Evolutionary conservation across 2,329 filamentous ascomycete species (phyloP).

Genomic region (Trichophyton schoenleinii): DNA sequence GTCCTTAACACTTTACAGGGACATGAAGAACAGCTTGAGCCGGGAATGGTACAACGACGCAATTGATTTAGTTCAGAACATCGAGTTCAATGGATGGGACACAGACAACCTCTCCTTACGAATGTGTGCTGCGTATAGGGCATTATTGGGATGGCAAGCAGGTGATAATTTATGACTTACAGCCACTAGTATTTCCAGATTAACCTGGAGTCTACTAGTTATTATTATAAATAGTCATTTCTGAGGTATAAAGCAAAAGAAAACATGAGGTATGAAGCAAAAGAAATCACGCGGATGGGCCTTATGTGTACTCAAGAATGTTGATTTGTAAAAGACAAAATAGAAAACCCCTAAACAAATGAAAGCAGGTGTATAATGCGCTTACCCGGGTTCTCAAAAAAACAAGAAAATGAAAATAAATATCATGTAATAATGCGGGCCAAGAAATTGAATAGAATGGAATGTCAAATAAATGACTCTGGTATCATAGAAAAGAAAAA

Average conservation of each 20-base stretch:
- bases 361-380: neutral
- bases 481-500: slow-evolving; percentile 11
- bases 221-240: neutral
- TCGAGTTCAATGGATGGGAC: slow-evolving; percentile 13
- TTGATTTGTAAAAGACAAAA: neutral
- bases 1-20: slow-evolving; percentile 40
- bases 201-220: neutral
- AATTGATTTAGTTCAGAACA: neutral
- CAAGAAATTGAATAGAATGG: neutral
- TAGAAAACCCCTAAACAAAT: neutral
- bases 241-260: neutral
- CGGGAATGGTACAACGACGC: slow-evolving; percentile 25
- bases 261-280: neutral
- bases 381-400: neutral
- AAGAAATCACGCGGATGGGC: neutral
- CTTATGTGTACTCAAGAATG: neutral
- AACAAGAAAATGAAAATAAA: neutral
- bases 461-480: neutral
- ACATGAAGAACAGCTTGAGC: slow-evolving; percentile 14
- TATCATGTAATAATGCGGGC: neutral
- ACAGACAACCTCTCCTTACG: slow-evolving; percentile 14
- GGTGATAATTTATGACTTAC: neutral
- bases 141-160: neutral
- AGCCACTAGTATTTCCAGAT: neutral
- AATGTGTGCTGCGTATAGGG: slow-evolving; percentile 17